These are phyloP conservation scores for Dichotomopilus funicola DNA, from an alignment of 2,329 filamentous ascomycete species.

Conservation along the genomic window DNA sequence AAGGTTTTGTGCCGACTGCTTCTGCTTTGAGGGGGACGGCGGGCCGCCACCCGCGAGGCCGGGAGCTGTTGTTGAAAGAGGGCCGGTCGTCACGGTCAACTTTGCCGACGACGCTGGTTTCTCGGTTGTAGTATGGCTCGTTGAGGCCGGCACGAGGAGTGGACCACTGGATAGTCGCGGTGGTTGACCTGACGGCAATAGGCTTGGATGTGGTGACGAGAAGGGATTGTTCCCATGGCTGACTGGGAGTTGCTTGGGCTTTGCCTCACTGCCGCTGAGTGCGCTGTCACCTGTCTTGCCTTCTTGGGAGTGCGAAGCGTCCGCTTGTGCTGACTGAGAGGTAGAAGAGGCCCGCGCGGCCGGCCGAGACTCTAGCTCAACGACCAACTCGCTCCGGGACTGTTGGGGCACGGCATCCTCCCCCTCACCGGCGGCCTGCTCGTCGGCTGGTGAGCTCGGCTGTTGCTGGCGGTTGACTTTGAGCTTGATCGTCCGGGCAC, in stretches of 20 bases:
- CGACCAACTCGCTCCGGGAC: slow-evolving; percentile 20
- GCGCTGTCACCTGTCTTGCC: background rate
- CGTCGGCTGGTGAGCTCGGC: slow-evolving; percentile 22
- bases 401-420: background rate
- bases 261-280: background rate
- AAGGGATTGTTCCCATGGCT: slow-evolving; percentile 34
- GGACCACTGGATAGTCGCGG: slow-evolving; percentile 34
- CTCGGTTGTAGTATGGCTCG: slow-evolving; percentile 20
- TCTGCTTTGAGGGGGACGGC: slow-evolving; percentile 24
- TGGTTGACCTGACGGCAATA: slow-evolving; percentile 33
- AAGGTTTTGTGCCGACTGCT: background rate
- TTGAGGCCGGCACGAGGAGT: slow-evolving; percentile 35
- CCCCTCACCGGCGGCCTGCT: slow-evolving; percentile 6
- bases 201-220: slow-evolving; percentile 37
- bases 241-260: slow-evolving; percentile 21
- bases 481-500: slow-evolving; percentile 44
- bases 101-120: slow-evolving; percentile 14
- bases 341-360: background rate
- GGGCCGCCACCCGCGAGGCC: slow-evolving; percentile 23
- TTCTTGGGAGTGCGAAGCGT: background rate
- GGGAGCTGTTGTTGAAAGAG: slow-evolving; percentile 13
- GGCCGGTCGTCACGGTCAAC: slow-evolving; percentile 15
- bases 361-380: slow-evolving; percentile 23
- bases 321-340: background rate
- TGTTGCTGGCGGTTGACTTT: slow-evolving; percentile 37